phyloP scores from a whole-genome alignment of 2,329 filamentous ascomycete species.

The Phoma sp. region DNA sequence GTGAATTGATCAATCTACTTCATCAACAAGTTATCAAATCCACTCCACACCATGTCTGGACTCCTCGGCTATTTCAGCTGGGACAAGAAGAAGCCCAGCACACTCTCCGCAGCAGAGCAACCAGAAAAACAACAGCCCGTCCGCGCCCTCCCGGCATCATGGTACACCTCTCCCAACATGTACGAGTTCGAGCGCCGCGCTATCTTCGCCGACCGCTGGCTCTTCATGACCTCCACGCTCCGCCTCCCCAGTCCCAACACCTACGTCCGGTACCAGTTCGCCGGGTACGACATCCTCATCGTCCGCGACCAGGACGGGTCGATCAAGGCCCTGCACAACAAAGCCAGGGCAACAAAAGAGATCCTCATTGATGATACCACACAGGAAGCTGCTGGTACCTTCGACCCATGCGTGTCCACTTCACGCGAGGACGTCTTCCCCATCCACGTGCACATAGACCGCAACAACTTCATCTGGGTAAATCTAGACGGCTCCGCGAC shows the following conservation, averaged over 20 bases:
- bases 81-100: slow-evolving; percentile 7
- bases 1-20: neutral
- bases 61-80: slow-evolving; percentile 16
- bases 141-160: slow-evolving; percentile 51
- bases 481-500: too few relatives aligned
- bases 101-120: slow-evolving; percentile 2
- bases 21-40: neutral
- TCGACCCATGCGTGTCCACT: slow-evolving; percentile 39
- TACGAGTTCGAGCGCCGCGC: slow-evolving; percentile 56
- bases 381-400: slow-evolving; percentile 48
- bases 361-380: slow-evolving; percentile 36
- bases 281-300: slow-evolving; percentile 39
- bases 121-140: slow-evolving; percentile 22
- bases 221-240: slow-evolving; percentile 44
- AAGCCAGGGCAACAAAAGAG: slow-evolving; percentile 48
- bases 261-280: slow-evolving; percentile 29
- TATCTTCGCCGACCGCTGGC: slow-evolving; percentile 51
- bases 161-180: slow-evolving; percentile 53
- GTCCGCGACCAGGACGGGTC: slow-evolving; percentile 1
- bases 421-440: slow-evolving; percentile 32
- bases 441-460: slow-evolving; percentile 26
- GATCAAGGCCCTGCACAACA: slow-evolving; percentile 45
- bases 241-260: slow-evolving; percentile 30
- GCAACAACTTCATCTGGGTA: slow-evolving; percentile 33
- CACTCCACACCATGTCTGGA: slow-evolving; percentile 5